These are phyloP conservation scores for Spizellomyces sp. DNA, from an alignment of 192 early-diverging fungal species.

Conservation along the genomic window DNA sequence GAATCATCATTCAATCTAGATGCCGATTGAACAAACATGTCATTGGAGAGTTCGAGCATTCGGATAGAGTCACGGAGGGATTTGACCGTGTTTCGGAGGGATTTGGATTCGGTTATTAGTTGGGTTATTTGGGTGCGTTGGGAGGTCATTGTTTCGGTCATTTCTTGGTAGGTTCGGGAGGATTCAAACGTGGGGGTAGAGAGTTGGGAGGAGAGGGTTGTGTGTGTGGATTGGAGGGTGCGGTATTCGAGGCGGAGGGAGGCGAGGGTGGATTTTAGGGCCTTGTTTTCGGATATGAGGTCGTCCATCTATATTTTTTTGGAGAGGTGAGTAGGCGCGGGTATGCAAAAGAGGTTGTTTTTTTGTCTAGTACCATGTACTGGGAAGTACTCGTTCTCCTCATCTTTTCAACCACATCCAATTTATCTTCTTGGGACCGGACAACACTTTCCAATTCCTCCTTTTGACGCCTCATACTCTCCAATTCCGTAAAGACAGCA, in stretches of 20 bases:
- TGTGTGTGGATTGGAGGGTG: not conserved
- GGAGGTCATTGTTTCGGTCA: not conserved
- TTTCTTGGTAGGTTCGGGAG: not conserved
- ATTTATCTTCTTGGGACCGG: not conserved
- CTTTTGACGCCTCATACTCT: slow-evolving; percentile 43
- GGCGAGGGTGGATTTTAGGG: slow-evolving; percentile 22
- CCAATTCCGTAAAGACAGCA: slow-evolving; percentile 45
- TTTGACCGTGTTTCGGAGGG: slow-evolving; percentile 2
- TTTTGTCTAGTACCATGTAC: not conserved
- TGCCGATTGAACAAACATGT: slow-evolving; percentile 27
- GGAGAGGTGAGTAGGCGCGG: not conserved
- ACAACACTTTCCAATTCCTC: slow-evolving; percentile 57
- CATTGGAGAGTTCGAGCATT: slow-evolving; percentile 26
- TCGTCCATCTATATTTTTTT: slow-evolving; percentile 2
- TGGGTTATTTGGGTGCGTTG: not conserved
- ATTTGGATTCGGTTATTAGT: slow-evolving; percentile 6
- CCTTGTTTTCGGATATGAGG: slow-evolving; percentile 7
- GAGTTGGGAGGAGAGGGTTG: not conserved
- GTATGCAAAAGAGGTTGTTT: not conserved
- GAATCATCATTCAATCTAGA: slow-evolving; percentile 9
- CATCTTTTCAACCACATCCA: too few species aligned
- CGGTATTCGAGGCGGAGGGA: not conserved
- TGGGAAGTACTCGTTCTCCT: not conserved
- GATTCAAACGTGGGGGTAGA: not conserved
- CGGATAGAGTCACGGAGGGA: slow-evolving; percentile 18